Conservation (phyloP, 148 eudicot species). For the Bassia scoparia region DNA sequence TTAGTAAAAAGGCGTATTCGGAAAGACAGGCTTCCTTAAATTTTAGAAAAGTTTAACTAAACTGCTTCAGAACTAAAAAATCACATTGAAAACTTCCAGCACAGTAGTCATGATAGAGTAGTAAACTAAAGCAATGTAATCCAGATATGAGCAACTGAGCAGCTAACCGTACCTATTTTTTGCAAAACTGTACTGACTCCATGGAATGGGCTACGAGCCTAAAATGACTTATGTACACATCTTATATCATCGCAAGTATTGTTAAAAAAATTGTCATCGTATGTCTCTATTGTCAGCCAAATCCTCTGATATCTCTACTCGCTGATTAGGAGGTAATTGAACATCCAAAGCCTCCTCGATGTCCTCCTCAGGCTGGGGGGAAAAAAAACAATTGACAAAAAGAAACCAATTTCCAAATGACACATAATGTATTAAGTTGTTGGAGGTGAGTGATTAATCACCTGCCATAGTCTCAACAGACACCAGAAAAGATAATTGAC, state of each 20-base stretch:
- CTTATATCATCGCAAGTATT: no score
- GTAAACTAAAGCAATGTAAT: background rate
- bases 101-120: background rate
- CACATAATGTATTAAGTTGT: background rate
- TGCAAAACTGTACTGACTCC: background rate
- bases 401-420: background rate
- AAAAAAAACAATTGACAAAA: background rate
- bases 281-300: slow-evolving; percentile 1
- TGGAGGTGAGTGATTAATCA: slow-evolving; percentile 21
- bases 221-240: background rate
- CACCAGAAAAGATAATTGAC: slow-evolving; percentile 74
- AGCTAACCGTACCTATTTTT: background rate
- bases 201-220: background rate
- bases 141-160: background rate
- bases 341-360: slow-evolving; percentile 77
- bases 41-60: no score
- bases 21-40: background rate
- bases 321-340: slow-evolving; percentile 27
- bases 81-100: background rate
- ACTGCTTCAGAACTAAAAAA: background rate
- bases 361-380: slow-evolving; percentile 61
- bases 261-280: slow-evolving; percentile 9
- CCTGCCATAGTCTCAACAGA: slow-evolving; percentile 63
- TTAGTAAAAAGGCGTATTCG: background rate
- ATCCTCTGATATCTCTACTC: slow-evolving; percentile 19